These are phyloP conservation scores for Fusarium illudens DNA, from an alignment of 2,329 filamentous ascomycete genomes.

Conservation along the genomic window DNA sequence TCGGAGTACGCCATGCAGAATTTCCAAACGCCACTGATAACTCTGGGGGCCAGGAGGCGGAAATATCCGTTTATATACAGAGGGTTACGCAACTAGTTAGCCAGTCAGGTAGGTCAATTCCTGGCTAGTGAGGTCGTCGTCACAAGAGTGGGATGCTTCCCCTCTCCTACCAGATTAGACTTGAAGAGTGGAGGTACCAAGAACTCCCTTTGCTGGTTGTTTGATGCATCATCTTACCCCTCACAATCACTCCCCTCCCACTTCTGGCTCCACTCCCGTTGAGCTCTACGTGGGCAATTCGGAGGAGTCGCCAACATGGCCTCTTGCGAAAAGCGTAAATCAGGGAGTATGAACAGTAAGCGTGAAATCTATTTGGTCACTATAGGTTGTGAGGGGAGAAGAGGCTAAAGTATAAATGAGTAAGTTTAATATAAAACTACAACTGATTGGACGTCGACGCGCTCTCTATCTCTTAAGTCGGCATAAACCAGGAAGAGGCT, in stretches of 20 bases:
- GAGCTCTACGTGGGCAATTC: no score
- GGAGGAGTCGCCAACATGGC: no score
- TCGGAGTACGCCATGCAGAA: not conserved
- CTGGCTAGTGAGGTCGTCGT: not conserved
- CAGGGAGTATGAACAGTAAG: no score
- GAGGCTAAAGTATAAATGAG: no score
- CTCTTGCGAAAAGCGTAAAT: no score
- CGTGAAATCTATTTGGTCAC: no score
- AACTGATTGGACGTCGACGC: no score
- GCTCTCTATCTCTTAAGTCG: no score
- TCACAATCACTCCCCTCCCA: not conserved
- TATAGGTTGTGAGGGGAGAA: no score
- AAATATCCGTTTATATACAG: not conserved
- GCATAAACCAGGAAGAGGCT: constrained; percentile 54
- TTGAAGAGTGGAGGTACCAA: not conserved
- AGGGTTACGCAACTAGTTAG: not conserved
- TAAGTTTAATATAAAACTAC: no score
- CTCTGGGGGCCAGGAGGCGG: not conserved
- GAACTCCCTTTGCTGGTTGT: not conserved
- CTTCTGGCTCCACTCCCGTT: not conserved
- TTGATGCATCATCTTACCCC: not conserved
- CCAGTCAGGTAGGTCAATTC: not conserved
- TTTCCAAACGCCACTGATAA: not conserved
- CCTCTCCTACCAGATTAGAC: not conserved
- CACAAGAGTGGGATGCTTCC: not conserved